A percentile compares a stretch with the other conserved stretches of the same genome.
These are phyloP conservation scores for Xerocomellus dryophilus DNA, from an alignment of 768 basidiomycete genomes.

Conservation along the genomic window DNA sequence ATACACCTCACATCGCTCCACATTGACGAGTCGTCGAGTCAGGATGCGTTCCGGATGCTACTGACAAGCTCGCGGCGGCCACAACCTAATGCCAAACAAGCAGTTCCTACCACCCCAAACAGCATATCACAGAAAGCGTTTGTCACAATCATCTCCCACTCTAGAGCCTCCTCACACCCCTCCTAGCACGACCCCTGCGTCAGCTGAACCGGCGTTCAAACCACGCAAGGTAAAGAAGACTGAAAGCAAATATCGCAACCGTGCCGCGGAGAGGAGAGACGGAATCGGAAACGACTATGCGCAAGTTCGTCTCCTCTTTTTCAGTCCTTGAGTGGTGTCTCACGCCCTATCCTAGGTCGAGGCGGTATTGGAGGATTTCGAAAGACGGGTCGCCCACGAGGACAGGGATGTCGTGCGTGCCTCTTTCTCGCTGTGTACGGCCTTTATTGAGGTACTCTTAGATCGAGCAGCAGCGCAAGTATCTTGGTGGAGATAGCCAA, in stretches of 20 bases:
- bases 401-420: conserved; percentile 57
- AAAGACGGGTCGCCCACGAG: conserved; percentile 55
- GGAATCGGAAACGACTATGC: conserved; percentile 74
- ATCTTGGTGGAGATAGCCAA: conserved; percentile 80
- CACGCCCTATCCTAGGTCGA: conserved; percentile 52
- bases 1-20: neutral
- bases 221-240: conserved; percentile 75
- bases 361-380: conserved; percentile 78
- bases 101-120: neutral
- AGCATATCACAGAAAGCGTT: conserved; percentile 14
- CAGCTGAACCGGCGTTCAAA: conserved; percentile 68
- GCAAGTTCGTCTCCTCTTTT: conserved; percentile 41
- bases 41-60: conserved; percentile 63
- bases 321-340: neutral
- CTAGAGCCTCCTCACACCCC: neutral
- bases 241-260: conserved; percentile 63
- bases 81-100: conserved; percentile 12
- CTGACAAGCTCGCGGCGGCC: conserved; percentile 36
- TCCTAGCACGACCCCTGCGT: conserved; percentile 45
- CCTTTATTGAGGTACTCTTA: conserved; percentile 27
- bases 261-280: conserved; percentile 67
- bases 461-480: conserved; percentile 72
- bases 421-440: neutral
- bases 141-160: neutral
- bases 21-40: neutral